Conservation (phyloP, 371 early-diverging fungal species). For the Entomophthora muscae region DNA sequence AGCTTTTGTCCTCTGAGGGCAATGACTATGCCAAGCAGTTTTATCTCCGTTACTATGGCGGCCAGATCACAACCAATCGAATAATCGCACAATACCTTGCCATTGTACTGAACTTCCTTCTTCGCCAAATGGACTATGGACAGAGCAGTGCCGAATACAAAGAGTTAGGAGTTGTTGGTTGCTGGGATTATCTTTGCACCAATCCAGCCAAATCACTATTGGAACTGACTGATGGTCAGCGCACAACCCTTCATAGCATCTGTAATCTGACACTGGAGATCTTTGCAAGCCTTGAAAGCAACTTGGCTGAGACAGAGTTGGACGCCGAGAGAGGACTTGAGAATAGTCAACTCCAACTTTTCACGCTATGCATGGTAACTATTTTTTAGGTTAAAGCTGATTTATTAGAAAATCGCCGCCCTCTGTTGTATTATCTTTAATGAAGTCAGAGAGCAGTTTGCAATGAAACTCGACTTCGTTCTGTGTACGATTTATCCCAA, state of each 20-base stretch:
- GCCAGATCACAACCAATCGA: not conserved
- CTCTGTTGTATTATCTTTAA: not conserved
- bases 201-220: not conserved
- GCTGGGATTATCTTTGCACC: slow-evolving; percentile 1
- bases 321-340: not conserved
- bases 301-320: not conserved
- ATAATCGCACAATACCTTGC: not conserved
- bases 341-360: not conserved
- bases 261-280: slow-evolving; percentile 3
- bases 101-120: slow-evolving; percentile 2
- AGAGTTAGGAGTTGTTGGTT: not conserved
- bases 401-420: slow-evolving; percentile 1
- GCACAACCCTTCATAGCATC: not conserved
- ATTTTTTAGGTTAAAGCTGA: not conserved
- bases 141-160: not conserved
- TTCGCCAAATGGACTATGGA: not conserved
- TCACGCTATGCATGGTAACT: not conserved
- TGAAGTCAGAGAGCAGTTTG: not conserved
- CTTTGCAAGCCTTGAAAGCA: not conserved
- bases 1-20: not conserved
- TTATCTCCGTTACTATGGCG: not conserved
- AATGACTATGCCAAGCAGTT: slow-evolving; percentile 1
- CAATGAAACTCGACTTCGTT: not conserved
- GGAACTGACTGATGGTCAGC: not conserved
- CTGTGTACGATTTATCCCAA: not conserved